Conservation (phyloP, 208 protist genomes). For the Leishmania lainsoni region DNA sequence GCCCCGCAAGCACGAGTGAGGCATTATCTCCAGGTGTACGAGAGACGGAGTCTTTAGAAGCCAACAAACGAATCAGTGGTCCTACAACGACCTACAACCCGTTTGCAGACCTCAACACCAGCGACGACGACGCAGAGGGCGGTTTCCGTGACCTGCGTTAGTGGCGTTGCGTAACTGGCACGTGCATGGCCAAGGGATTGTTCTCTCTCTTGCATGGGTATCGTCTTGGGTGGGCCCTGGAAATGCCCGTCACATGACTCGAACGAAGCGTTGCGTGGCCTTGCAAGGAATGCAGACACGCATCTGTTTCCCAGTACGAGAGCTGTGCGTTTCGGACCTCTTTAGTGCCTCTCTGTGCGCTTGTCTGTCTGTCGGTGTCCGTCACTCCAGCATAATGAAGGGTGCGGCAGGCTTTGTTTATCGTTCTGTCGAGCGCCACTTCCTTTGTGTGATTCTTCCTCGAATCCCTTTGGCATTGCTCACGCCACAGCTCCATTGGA, state of each 20-base stretch:
- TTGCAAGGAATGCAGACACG: not conserved
- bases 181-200: too few species aligned
- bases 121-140: conserved; percentile 17
- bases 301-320: not conserved
- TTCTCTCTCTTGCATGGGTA: not conserved
- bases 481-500: not conserved
- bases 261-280: not conserved
- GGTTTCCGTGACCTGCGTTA: conserved; percentile 24
- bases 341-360: not conserved
- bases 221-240: not conserved
- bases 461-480: not conserved
- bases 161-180: not conserved
- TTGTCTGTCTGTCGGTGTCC: not conserved
- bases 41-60: not conserved
- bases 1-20: not conserved
- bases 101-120: conserved; percentile 14
- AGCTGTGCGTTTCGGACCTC: not conserved
- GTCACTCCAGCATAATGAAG: not conserved
- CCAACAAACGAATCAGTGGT: too few species aligned
- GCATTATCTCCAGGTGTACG: too few species aligned
- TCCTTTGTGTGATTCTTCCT: not conserved
- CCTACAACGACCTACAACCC: conserved; percentile 16
- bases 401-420: not conserved
- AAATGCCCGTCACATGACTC: not conserved
- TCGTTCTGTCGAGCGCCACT: not conserved